Percentiles rank a stretch among this genome's conserved stretches.
Evolutionary conservation across 1,284 basidiomycete species (phyloP).

Genomic region (Amylostereum chailletii): DNA sequence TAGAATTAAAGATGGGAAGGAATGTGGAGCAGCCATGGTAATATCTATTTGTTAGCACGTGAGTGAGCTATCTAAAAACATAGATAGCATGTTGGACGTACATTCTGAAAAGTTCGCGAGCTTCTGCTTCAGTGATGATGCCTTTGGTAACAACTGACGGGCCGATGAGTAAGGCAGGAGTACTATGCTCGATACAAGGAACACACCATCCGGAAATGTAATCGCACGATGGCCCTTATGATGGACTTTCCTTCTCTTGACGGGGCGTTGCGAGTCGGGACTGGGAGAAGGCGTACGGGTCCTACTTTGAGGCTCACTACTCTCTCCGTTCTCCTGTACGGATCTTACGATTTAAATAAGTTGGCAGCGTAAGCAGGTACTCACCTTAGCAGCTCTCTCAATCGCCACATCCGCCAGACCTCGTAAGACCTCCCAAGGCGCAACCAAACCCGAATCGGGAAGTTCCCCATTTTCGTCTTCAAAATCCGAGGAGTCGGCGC

Average conservation of each 20-base stretch:
- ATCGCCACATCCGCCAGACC: conserved; percentile 74
- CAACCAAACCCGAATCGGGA: conserved; percentile 71
- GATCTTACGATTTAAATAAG: not conserved
- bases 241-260: conserved; percentile 62
- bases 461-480: conserved; percentile 71
- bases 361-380: conserved; percentile 13
- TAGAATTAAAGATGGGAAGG: conserved; percentile 76
- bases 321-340: conserved; percentile 58
- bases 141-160: conserved; percentile 68
- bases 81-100: conserved; percentile 26
- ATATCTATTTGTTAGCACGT: conserved; percentile 39
- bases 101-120: conserved; percentile 78
- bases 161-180: conserved; percentile 8
- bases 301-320: conserved; percentile 66
- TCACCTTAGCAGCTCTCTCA: conserved; percentile 65
- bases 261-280: conserved; percentile 46
- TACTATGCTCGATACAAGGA: conserved; percentile 7
- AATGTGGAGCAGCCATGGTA: conserved; percentile 87
- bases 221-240: conserved; percentile 43
- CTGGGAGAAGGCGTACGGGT: conserved; percentile 64
- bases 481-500: conserved; percentile 68
- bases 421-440: conserved; percentile 76
- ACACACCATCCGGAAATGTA: conserved; percentile 62
- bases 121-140: conserved; percentile 72
- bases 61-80: conserved; percentile 11